Conservation (phyloP, 202 grass and related monocot species). For the Digitaria exilis region DNA sequence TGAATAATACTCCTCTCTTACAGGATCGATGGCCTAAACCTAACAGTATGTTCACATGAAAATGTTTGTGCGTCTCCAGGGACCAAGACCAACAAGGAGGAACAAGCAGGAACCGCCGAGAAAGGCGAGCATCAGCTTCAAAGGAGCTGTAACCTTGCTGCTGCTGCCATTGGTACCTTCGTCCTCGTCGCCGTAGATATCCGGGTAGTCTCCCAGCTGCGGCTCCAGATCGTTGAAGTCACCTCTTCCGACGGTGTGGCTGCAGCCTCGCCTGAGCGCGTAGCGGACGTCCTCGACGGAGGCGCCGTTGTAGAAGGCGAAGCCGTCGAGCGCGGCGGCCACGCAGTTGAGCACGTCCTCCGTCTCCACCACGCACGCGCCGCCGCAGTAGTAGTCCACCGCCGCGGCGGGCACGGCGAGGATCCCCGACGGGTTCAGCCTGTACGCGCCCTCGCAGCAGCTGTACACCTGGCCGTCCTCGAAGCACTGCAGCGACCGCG, state of each 20-base stretch:
- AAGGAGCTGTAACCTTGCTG: not conserved
- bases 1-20: not conserved
- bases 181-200: slow-evolving; percentile 36
- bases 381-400: slow-evolving; percentile 63
- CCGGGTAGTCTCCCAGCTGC: slow-evolving; percentile 34
- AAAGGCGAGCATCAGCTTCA: slow-evolving; percentile 23
- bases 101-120: slow-evolving; percentile 29
- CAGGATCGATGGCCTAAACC: not conserved
- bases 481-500: slow-evolving; percentile 62
- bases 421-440: slow-evolving; percentile 49
- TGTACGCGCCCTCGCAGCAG: slow-evolving; percentile 53
- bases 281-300: slow-evolving; percentile 51
- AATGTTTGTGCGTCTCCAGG: not conserved
- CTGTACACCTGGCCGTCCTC: slow-evolving; percentile 65
- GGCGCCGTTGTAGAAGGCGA: slow-evolving; percentile 66
- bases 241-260: slow-evolving; percentile 52
- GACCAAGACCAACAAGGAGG: not conserved
- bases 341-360: slow-evolving; percentile 70
- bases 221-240: slow-evolving; percentile 58
- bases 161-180: not conserved
- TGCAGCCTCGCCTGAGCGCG: slow-evolving; percentile 53
- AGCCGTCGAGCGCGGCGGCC: slow-evolving; percentile 51
- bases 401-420: slow-evolving; percentile 37
- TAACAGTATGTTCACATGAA: not conserved
- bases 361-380: slow-evolving; percentile 69